A percentile compares a stretch with the other conserved stretches of the same genome.
Conservation (phyloP, 2,329 filamentous ascomycete genomes). For the Elsinoe perseae region DNA sequence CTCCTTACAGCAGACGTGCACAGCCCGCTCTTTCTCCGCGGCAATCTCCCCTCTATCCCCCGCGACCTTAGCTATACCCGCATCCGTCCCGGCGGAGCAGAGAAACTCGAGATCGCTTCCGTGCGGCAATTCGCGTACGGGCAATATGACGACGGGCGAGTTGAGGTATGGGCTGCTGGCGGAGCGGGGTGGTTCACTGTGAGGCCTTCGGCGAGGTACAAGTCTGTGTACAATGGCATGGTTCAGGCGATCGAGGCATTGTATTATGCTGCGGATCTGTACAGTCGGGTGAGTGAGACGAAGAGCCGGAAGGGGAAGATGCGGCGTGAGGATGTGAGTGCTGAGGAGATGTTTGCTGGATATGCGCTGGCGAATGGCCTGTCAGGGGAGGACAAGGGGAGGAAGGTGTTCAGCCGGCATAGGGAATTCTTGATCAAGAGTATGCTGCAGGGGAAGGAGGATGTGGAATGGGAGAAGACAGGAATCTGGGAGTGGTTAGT, state of each 20-base stretch:
- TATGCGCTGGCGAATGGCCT: slow-evolving; percentile 1
- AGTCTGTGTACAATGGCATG: slow-evolving; percentile 51
- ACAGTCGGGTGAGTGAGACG: slow-evolving; percentile 34
- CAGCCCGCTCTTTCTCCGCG: slow-evolving; percentile 55
- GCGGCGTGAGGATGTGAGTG: slow-evolving; percentile 2
- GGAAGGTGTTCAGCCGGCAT: slow-evolving; percentile 34
- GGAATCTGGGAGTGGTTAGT: slow-evolving; percentile 37
- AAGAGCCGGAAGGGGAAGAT: slow-evolving; percentile 14
- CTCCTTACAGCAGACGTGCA: slow-evolving; percentile 53
- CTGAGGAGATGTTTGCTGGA: slow-evolving; percentile 12
- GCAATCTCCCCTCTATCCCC: slow-evolving; percentile 47
- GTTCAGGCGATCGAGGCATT: slow-evolving; percentile 56
- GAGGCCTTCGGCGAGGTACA: slow-evolving; percentile 51
- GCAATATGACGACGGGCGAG: slow-evolving; percentile 47
- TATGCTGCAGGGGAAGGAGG: slow-evolving; percentile 39
- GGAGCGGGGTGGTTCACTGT: slow-evolving; percentile 63
- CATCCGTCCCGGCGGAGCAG: slow-evolving; percentile 18
- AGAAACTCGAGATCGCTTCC: slow-evolving; percentile 48
- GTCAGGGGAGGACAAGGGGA: not conserved
- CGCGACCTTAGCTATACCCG: slow-evolving; percentile 31
- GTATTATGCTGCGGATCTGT: slow-evolving; percentile 54
- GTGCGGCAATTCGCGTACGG: slow-evolving; percentile 43
- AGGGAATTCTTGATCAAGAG: slow-evolving; percentile 38
- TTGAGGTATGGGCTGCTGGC: slow-evolving; percentile 59
- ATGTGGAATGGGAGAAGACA: slow-evolving; percentile 37